A percentile compares a stretch with the other conserved stretches of the same genome.
phyloP scores from a whole-genome alignment of 2,329 filamentous ascomycete genomes.

The Tolypocladium paradoxum region DNA sequence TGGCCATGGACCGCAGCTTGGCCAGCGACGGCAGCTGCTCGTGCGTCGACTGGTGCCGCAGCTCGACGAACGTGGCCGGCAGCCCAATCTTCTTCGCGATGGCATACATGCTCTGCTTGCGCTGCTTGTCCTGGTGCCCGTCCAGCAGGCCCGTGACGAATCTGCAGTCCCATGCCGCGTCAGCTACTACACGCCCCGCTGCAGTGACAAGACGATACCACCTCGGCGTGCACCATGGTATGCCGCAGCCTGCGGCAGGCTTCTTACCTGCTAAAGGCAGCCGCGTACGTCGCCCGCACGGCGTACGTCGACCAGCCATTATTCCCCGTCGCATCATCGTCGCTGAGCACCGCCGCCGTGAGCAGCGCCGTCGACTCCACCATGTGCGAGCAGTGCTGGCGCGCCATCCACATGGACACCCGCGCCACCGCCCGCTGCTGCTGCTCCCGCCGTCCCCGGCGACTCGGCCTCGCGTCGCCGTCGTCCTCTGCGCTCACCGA shows the following conservation, averaged over 20 bases:
- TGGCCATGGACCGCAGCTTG: slow-evolving; percentile 58
- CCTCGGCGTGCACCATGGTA: not conserved
- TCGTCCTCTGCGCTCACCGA: not conserved
- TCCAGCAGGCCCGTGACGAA: slow-evolving; percentile 77
- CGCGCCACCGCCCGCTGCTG: slow-evolving; percentile 42
- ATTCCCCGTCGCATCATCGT: slow-evolving; percentile 31
- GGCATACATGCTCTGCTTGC: slow-evolving; percentile 63
- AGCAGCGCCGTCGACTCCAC: slow-evolving; percentile 70
- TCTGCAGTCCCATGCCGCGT: slow-evolving; percentile 24
- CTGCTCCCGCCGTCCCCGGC: slow-evolving; percentile 15
- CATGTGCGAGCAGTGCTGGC: slow-evolving; percentile 65
- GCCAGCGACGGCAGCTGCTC: slow-evolving; percentile 71
- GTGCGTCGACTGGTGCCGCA: slow-evolving; percentile 83
- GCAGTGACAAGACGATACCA: not conserved
- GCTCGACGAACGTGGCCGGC: slow-evolving; percentile 73
- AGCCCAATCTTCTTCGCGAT: slow-evolving; percentile 58
- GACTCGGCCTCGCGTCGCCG: slow-evolving; percentile 1
- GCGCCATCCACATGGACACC: slow-evolving; percentile 59
- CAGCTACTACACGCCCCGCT: not conserved
- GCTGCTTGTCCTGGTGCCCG: slow-evolving; percentile 55
- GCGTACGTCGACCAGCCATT: slow-evolving; percentile 43
- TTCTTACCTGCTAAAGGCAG: slow-evolving; percentile 61
- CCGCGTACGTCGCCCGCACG: slow-evolving; percentile 58
- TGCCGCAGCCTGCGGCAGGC: not conserved
- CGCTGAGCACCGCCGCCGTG: slow-evolving; percentile 56